Evolutionary conservation across 2,329 filamentous ascomycete species (phyloP), one percentile per base, ranked within the genome.

Genomic region (Emergomyces africanus): DNA sequence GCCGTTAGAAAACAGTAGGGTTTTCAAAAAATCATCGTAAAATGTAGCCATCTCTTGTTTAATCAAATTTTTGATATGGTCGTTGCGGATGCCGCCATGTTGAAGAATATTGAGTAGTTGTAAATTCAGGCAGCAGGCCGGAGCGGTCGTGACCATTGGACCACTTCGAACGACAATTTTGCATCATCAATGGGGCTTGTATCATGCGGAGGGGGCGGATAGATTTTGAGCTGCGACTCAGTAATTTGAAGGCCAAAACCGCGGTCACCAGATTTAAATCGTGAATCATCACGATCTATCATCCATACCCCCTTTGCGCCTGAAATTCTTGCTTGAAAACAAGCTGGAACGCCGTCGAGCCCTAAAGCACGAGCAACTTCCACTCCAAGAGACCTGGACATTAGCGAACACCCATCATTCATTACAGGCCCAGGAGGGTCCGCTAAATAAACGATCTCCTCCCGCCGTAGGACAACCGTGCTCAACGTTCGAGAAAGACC

Each of bases 271-370:
- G 51, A 12, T 33, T 57, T 28, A 57, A 46, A 30, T 20, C 58
- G 23, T 42, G 67, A 73, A 65, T 60, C 69, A 64, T 72, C 67
- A 3, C 68, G 70, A 58, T 79, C 79, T 1, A 83, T 72, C 68
- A 82, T 79, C 83, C 83, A 85, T 5, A 85, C 64, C 1, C 83
- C 83, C 68, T 86, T 86, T 0, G 81, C 80, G 1, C 83, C 82
- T 20, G 75, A 77, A 59, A 85, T 81, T 5, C 83, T 74, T 9
- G 73, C 82, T 68, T 86, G 83, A 30, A 82, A 80, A 2, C 71
- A 75, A 58, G 78, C 79, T 0, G 81, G 81, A 10, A 58, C 46
- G n/a, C 57, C 35, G 0, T 69, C 63, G 10, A 78, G 70, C 0
- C 75, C 76, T 2, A 78, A 69, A 0, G 59, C 61, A 33, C 75